Evolutionary conservation across 2,329 filamentous ascomycete genomes (phyloP).

Genomic region (Emmonsiellopsis sp.): DNA sequence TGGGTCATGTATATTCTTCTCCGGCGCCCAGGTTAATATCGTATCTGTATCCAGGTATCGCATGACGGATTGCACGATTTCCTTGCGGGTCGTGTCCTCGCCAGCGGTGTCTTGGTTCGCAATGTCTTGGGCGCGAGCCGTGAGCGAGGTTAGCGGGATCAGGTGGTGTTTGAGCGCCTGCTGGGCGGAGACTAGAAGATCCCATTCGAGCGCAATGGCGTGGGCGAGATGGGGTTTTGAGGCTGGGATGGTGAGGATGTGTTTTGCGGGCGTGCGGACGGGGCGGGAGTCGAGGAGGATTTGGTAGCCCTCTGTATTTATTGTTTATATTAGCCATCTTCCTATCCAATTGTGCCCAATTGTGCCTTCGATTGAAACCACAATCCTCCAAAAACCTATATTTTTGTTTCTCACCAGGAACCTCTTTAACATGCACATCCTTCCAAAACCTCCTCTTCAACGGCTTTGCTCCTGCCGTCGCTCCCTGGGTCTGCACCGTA

Average conservation of each 20-base stretch:
- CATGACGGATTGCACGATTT: constrained; percentile 62
- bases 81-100: constrained; percentile 46
- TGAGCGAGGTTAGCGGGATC: constrained; percentile 79
- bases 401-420: constrained; percentile 45
- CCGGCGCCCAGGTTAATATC: constrained; percentile 78
- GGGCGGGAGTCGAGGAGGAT: constrained; percentile 71
- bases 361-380: not conserved
- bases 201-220: constrained; percentile 89
- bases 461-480: constrained; percentile 31
- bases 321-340: not conserved
- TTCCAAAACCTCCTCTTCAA: constrained; percentile 80
- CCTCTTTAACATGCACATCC: constrained; percentile 62
- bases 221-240: constrained; percentile 74
- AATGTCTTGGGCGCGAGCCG: constrained; percentile 77
- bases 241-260: constrained; percentile 63
- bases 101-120: constrained; percentile 53
- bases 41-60: constrained; percentile 89
- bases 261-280: constrained; percentile 65
- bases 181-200: constrained; percentile 68
- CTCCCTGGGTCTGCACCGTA: constrained; percentile 28
- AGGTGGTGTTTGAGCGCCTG: constrained; percentile 80
- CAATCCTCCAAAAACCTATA: not conserved
- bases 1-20: constrained; percentile 40
- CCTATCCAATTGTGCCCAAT: not conserved
- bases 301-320: constrained; percentile 42